A percentile compares a stretch with the other conserved stretches of the same genome.
These are phyloP conservation scores for Eucalyptus dawsonii DNA, from an alignment of 345 rosid species.

Conservation along the genomic window DNA sequence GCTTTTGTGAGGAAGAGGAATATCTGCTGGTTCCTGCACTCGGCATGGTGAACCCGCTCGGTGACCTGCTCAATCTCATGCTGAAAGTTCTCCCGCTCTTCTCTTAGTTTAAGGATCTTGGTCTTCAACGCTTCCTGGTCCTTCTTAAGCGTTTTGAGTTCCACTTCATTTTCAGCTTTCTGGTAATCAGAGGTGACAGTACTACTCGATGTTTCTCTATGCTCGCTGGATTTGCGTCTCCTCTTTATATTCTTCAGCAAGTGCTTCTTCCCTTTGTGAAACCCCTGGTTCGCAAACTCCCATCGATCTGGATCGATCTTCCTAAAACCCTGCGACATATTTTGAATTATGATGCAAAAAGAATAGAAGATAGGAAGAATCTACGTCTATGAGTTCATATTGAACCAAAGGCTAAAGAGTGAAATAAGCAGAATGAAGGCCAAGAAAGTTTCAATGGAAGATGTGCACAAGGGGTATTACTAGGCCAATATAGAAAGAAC, in stretches of 20 bases:
- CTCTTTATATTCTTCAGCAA: conserved; percentile 46
- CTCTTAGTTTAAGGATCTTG: background rate
- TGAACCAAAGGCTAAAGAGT: background rate
- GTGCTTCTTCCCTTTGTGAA: conserved; percentile 42
- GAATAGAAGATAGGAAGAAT: no score
- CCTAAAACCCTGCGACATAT: no score
- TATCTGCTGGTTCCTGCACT: conserved; percentile 35
- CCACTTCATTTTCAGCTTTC: background rate
- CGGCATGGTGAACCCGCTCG: conserved; percentile 21
- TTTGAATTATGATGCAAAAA: no score
- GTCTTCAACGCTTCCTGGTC: background rate
- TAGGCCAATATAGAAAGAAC: background rate
- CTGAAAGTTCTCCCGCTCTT: conserved; percentile 6
- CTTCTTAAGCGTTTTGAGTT: conserved; percentile 20
- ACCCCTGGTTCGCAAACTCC: conserved; percentile 54
- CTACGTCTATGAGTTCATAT: no score
- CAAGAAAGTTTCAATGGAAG: background rate
- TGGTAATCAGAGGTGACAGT: background rate
- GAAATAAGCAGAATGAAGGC: background rate
- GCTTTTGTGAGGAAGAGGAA: conserved; percentile 34
- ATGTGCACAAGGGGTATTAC: background rate
- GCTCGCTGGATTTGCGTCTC: conserved; percentile 12
- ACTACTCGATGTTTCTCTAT: background rate
- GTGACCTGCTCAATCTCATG: conserved; percentile 13
- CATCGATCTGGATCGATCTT: conserved; percentile 29